Evolutionary conservation across 2,329 filamentous ascomycete species (phyloP).

Genomic region (Trichoderma brevicompactum): DNA sequence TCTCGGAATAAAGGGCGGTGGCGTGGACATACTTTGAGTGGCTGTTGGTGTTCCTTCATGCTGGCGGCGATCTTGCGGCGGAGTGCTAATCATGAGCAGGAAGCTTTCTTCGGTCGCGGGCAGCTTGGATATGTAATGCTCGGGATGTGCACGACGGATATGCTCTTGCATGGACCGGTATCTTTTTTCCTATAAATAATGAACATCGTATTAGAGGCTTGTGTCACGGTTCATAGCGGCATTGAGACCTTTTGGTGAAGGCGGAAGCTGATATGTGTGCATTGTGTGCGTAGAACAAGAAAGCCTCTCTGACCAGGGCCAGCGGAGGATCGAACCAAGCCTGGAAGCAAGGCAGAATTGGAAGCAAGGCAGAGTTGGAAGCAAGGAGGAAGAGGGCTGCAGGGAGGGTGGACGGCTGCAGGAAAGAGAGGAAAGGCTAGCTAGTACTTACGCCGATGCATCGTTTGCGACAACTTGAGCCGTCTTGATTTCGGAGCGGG

Average conservation of each 20-base stretch:
- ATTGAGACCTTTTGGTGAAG: slow-evolving; percentile 30
- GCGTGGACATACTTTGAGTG: slow-evolving; percentile 40
- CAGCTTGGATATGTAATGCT: slow-evolving; percentile 97
- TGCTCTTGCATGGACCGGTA: slow-evolving; percentile 99
- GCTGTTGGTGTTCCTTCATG: slow-evolving; percentile 41
- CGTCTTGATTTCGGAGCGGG: slow-evolving; percentile 93
- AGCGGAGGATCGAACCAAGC: neutral
- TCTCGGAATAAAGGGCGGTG: neutral
- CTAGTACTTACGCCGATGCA: slow-evolving; percentile 87
- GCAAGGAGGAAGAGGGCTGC: neutral
- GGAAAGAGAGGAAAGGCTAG: slow-evolving; percentile 28
- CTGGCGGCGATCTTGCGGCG: slow-evolving; percentile 72
- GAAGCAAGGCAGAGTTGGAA: slow-evolving; percentile 4
- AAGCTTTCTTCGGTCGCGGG: slow-evolving; percentile 98
- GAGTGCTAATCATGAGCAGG: slow-evolving; percentile 90
- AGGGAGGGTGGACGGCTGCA: neutral
- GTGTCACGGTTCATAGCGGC: neutral
- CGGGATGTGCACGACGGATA: slow-evolving; percentile 93
- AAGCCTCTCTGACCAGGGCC: neutral
- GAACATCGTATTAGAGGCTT: slow-evolving; percentile 16
- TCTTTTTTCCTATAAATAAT: slow-evolving; percentile 76
- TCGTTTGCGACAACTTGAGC: slow-evolving; percentile 94
- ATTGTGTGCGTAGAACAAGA: neutral
- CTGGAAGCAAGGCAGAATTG: slow-evolving; percentile 9
- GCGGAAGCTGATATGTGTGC: slow-evolving; percentile 33